Conservation (phyloP, 1,139 yeast genomes). For the Zygoascus sp. region DNA sequence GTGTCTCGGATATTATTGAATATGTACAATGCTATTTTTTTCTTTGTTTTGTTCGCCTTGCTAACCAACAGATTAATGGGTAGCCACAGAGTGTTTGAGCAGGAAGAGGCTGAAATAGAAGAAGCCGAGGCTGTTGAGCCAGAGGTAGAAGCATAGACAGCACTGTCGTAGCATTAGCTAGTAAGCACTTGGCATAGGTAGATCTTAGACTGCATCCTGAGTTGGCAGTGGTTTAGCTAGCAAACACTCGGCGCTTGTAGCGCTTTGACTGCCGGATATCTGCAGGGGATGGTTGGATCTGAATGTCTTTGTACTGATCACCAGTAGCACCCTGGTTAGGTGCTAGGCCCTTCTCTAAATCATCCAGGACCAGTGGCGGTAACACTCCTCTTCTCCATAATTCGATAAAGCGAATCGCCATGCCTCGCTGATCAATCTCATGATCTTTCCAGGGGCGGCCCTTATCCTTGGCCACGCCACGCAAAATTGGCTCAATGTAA, state of each 20-base stretch:
- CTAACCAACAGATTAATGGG: conserved; percentile 56
- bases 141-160: conserved; percentile 1
- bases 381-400: conserved; percentile 60
- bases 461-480: conserved; percentile 33
- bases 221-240: background rate
- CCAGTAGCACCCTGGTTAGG: background rate
- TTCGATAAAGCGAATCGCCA: conserved; percentile 67
- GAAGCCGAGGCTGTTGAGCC: conserved; percentile 17
- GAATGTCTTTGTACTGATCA: background rate
- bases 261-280: conserved; percentile 6
- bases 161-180: background rate
- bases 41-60: too few relatives aligned
- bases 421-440: conserved; percentile 39
- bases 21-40: conserved; percentile 6
- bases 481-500: conserved; percentile 57
- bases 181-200: conserved; percentile 3
- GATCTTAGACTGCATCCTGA: conserved; percentile 2
- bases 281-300: conserved; percentile 5
- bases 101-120: conserved; percentile 33
- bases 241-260: conserved; percentile 6
- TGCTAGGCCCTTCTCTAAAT: conserved; percentile 24
- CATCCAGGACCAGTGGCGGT: conserved; percentile 38
- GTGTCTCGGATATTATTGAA: background rate
- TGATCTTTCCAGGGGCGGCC: conserved; percentile 31
- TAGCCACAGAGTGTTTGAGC: conserved; percentile 56